Conservation (phyloP, 75 land plant genomes). For the Pinus albicaulis region DNA sequence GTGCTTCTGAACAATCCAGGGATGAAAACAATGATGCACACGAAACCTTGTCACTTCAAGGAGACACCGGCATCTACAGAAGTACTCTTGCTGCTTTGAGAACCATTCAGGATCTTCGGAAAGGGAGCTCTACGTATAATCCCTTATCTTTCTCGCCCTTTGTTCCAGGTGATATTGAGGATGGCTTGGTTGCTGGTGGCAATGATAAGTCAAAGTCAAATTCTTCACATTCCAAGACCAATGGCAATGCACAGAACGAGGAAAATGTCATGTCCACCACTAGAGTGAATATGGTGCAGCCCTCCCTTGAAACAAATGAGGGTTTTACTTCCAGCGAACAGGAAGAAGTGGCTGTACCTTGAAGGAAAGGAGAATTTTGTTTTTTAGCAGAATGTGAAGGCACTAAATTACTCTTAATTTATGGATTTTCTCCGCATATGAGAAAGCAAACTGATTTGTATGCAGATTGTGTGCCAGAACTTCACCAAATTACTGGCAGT, state of each 20-base stretch:
- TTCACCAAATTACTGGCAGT: neutral
- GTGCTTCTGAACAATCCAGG: neutral
- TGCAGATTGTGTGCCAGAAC: neutral
- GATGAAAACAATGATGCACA: neutral
- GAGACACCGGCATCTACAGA: slow-evolving; percentile 44
- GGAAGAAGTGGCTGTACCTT: slow-evolving; percentile 5
- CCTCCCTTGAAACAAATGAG: neutral
- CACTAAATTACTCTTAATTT: neutral
- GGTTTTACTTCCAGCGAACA: neutral
- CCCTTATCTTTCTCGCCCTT: slow-evolving; percentile 60
- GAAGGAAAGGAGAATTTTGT: neutral
- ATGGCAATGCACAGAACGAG: neutral
- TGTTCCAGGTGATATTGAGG: slow-evolving; percentile 25
- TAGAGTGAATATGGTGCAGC: neutral
- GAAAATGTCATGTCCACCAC: neutral
- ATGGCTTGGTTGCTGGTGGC: slow-evolving; percentile 36
- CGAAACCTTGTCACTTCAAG: slow-evolving; percentile 14
- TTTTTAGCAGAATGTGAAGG: neutral
- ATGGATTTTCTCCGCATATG: neutral
- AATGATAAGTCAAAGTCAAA: slow-evolving; percentile 38
- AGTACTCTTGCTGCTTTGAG: slow-evolving; percentile 70
- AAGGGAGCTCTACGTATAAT: slow-evolving; percentile 70
- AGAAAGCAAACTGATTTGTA: neutral
- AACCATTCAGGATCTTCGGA: slow-evolving; percentile 60
- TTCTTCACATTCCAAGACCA: neutral